Conservation (phyloP, 164 flowering plant genomes). For the Tetrastigma voinierianum region DNA sequence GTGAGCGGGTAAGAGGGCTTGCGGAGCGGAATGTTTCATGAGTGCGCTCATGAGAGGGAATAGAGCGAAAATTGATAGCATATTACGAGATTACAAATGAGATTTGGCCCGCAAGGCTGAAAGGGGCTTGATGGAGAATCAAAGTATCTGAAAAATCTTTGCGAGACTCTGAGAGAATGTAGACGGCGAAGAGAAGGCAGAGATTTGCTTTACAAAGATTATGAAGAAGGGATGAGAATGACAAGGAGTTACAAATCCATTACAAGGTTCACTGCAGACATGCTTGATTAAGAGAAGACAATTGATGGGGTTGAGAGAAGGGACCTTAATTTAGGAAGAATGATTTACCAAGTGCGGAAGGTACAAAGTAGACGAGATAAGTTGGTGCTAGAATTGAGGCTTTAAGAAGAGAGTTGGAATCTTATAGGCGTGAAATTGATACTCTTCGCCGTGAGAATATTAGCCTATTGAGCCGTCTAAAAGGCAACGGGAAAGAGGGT, state of each 20-base stretch:
- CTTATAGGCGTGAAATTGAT: conserved; percentile 60
- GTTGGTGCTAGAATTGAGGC: conserved; percentile 73
- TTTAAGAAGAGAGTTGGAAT: conserved; percentile 78
- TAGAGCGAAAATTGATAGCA: conserved; percentile 38
- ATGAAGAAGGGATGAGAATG: conserved; percentile 72
- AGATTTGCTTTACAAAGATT: conserved; percentile 52
- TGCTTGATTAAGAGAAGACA: conserved; percentile 86
- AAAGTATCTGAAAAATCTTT: conserved; percentile 41
- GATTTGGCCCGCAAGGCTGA: conserved; percentile 43
- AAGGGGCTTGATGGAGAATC: conserved; percentile 42
- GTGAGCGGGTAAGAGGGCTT: conserved; percentile 87
- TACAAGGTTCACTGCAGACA: conserved; percentile 62
- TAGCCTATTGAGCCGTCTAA: conserved; percentile 56
- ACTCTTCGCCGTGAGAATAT: conserved; percentile 85
- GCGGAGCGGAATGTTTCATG: conserved; percentile 94
- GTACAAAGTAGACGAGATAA: conserved; percentile 63
- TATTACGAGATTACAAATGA: conserved; percentile 49
- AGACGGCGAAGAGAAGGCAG: conserved; percentile 42
- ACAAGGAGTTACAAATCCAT: conserved; percentile 65
- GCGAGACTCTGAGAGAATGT: conserved; percentile 48
- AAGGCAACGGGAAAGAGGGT: conserved; percentile 42
- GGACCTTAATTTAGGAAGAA: conserved; percentile 43
- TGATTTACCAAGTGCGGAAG: conserved; percentile 40
- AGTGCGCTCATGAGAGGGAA: conserved; percentile 60
- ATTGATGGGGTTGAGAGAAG: conserved; percentile 64